Conservation (phyloP, 208 protist species). For the Naegleria fowleri region DNA sequence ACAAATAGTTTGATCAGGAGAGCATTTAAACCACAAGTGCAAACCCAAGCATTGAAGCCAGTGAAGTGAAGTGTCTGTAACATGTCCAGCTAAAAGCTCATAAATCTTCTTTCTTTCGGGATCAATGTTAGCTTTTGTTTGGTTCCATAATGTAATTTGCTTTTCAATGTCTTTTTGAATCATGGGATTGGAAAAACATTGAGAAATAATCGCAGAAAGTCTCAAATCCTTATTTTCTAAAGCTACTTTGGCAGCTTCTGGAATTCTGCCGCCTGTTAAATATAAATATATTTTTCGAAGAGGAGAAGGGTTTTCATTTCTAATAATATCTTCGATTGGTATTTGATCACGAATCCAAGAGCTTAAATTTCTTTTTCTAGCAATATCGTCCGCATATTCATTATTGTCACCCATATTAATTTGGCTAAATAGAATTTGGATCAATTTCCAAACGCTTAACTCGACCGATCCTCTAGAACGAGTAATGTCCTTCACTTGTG, state of each 20-base stretch:
- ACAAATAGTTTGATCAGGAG: background rate
- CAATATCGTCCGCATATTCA: background rate
- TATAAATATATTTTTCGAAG: background rate
- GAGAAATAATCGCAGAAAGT: background rate
- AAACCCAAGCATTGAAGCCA: background rate
- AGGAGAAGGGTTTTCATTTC: background rate
- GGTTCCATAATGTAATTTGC: background rate
- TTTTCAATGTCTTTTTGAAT: conserved; percentile 6
- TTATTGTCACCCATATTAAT: background rate
- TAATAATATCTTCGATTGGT: background rate
- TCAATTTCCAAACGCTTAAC: background rate
- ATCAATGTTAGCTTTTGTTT: background rate
- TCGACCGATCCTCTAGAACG: background rate
- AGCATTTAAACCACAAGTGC: conserved; percentile 4
- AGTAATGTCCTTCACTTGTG: background rate
- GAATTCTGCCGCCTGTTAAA: background rate
- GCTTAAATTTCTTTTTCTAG: background rate
- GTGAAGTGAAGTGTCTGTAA: background rate
- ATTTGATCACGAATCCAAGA: background rate
- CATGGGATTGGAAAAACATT: background rate
- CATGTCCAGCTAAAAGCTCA: background rate
- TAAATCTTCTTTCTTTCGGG: background rate
- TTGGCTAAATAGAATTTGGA: background rate
- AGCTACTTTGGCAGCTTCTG: background rate
- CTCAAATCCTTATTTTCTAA: background rate